These are phyloP conservation scores for Umbilicaria muhlenbergii DNA, from an alignment of 495 filamentous ascomycete species.

Conservation along the genomic window DNA sequence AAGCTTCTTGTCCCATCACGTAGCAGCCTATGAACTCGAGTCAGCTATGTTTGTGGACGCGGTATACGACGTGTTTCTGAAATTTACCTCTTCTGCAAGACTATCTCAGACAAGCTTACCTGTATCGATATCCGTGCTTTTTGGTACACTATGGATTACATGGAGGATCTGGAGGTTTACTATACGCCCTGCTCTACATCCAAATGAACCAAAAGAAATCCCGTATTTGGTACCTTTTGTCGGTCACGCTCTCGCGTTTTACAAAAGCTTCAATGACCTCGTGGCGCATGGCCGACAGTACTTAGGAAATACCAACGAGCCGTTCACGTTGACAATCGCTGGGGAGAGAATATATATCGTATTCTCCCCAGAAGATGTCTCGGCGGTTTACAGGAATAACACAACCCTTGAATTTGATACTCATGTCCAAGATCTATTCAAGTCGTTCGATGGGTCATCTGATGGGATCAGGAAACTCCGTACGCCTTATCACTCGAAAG, in stretches of 20 bases:
- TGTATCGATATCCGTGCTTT: too few species aligned
- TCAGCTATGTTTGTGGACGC: too few species aligned
- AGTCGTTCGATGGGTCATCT: background rate
- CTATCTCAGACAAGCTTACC: too few species aligned
- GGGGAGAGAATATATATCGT: slow-evolving; percentile 12
- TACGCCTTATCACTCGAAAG: background rate
- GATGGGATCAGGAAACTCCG: background rate
- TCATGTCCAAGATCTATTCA: slow-evolving; percentile 1
- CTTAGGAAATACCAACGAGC: slow-evolving; percentile 1
- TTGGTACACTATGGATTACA: too few species aligned
- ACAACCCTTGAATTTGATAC: slow-evolving; percentile 7
- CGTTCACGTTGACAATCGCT: slow-evolving; percentile 11
- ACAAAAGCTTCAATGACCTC: too few species aligned
- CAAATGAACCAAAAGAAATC: slow-evolving; percentile 5
- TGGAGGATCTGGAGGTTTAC: slow-evolving; percentile 10
- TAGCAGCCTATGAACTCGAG: too few species aligned
- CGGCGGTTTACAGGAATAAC: slow-evolving; percentile 9
- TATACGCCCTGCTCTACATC: slow-evolving; percentile 2
- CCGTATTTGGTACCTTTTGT: slow-evolving; percentile 11
- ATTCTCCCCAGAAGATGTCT: slow-evolving; percentile 10
- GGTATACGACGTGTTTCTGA: too few species aligned
- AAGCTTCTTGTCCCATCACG: too few species aligned
- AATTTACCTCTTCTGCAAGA: too few species aligned
- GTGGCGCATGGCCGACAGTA: too few species aligned
- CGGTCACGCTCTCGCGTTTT: too few species aligned